phyloP scores from a whole-genome alignment of 2,329 filamentous ascomycete genomes.

The Clarireedia monteithiana region DNA sequence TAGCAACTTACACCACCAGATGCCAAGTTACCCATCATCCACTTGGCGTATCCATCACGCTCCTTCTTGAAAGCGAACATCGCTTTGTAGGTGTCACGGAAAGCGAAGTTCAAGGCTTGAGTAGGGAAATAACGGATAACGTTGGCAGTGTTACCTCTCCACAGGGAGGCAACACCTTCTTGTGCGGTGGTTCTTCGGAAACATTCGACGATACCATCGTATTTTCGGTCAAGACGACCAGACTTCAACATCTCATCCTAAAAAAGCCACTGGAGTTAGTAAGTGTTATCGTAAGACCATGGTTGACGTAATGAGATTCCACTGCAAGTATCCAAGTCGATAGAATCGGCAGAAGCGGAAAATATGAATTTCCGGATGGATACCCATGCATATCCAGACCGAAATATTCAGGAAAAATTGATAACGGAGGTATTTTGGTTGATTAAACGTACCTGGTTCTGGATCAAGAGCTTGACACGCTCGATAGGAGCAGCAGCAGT shows the following conservation, averaged over 20 bases:
- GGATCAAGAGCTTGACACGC: constrained; percentile 99
- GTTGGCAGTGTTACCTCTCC: constrained; percentile 99
- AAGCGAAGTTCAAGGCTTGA: constrained; percentile 99
- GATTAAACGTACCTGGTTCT: constrained; percentile 86
- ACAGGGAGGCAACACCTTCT: constrained; percentile 92
- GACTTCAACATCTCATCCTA: constrained; percentile 99
- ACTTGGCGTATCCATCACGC: constrained; percentile 93
- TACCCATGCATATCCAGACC: constrained; percentile 12
- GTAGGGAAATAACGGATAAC: constrained; percentile 99
- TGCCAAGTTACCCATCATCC: constrained; percentile 99
- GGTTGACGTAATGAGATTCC: not conserved
- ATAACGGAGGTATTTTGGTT: not conserved
- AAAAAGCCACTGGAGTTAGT: constrained; percentile 17
- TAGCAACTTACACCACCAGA: constrained; percentile 88
- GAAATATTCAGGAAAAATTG: constrained; percentile 11
- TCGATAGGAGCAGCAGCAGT: constrained; percentile 99
- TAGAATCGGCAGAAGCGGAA: not conserved
- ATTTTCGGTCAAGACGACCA: constrained; percentile 97
- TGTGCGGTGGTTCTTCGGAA: constrained; percentile 84
- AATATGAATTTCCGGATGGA: not conserved
- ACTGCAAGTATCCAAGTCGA: not conserved
- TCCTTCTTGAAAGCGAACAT: constrained; percentile 99
- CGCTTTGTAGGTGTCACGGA: constrained; percentile 99
- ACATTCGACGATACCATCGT: constrained; percentile 89
- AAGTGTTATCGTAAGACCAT: not conserved